Base-by-base conservation (phyloP, 768 basidiomycete genomes). In the Pulveroboletus sp. region DNA sequence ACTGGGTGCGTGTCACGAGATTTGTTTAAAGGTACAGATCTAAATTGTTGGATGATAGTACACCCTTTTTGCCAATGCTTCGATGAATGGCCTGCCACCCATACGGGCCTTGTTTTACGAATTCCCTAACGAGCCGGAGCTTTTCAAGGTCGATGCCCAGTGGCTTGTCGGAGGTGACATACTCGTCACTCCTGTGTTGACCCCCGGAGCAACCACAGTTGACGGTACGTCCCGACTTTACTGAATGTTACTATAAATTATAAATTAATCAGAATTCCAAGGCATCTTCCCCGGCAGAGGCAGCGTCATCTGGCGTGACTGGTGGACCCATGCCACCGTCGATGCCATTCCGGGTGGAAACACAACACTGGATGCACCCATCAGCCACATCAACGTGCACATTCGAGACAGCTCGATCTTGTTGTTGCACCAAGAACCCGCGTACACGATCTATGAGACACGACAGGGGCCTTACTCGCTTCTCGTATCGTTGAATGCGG, bases 351-450 rank as follows among this genome's bases (percentile, higher is more conserved):
- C 66, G 3, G 74, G 75, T 31, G 64, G 59, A 23, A 71, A 72
- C 43, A 76, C 74, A 1, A 80, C 79, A 6, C 71, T 89, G 40
- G 59, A 69, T n/a, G 84, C 85, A 3, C 86, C 87, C 4, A 78
- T 90, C 4, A 76, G 82, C 16, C 82, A 87, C 59, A 89, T 90
- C 66, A 83, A 84, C 50, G 82, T 89, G 23, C 86, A 89, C 61
- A 66, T 90, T 49, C 79, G 87, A 16, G 80, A 82, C 48, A 80
- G 82, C 20, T 74, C 84, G 13, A 80, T 80, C 27, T 63, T 90
- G 11, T 75, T 90, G 17, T 63, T 87, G 33, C 80, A 90, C 60
- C 68, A 76, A 8, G 52, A 72, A 45, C 84, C 87, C 6, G 81
- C 66, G 2, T 87, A 88, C 63, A 90, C 86, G 1, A 75, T 80